Evolutionary conservation across 805 yeast genomes (phyloP), one percentile per base, ranked within the genome.

Genomic region (Wickerhamiella australiensis): DNA sequence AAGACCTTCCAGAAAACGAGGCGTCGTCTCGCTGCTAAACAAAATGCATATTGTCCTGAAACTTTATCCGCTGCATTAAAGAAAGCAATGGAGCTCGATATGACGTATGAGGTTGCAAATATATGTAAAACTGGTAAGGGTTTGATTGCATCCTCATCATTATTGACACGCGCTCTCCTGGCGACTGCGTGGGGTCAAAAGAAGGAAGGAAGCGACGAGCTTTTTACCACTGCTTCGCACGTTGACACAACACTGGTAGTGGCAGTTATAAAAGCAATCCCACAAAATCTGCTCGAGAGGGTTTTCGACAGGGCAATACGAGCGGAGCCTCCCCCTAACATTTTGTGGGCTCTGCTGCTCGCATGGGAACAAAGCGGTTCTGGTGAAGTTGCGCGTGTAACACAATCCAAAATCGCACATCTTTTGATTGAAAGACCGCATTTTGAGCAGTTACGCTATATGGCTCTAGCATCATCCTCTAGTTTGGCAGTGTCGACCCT

Each of bases 381-480:
- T 5, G 21, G 21, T 8, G 7, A 5, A 9, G 22, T 33, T 17
- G 22, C 36, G 3, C 35, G 20, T 1, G 31, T n/a, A n/a, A 17
- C 27, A 22, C 7, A 17, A 11, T 52, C 25, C 7, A 18, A n/a
- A 12, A 21, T 57, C 1, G 54, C 57, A 1, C 26, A 31, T 5
- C 43, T 45, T 6, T 42, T 61, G 15, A 50, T 52, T 2, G 25
- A 47, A 5, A 54, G 67, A 25, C 65, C 67, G 1, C 57, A 55
- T n/a, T 36, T 59, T 11, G 67, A 63, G 47, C 66, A 61, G 47
- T 47, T 62, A 44, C 48, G 64, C 15, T 63, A 57, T 47, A 58
- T 63, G 64, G 53, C 65, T 1, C 52, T 63, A 25, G 54, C 57
- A 2, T 47, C 50, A 15, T 54, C 57, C 3, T 31, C 56, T 0